Percentiles rank a stretch among this genome's conserved stretches.
Evolutionary conservation across 768 basidiomycete genomes (phyloP).

Genomic region (Agrocybe pediades): DNA sequence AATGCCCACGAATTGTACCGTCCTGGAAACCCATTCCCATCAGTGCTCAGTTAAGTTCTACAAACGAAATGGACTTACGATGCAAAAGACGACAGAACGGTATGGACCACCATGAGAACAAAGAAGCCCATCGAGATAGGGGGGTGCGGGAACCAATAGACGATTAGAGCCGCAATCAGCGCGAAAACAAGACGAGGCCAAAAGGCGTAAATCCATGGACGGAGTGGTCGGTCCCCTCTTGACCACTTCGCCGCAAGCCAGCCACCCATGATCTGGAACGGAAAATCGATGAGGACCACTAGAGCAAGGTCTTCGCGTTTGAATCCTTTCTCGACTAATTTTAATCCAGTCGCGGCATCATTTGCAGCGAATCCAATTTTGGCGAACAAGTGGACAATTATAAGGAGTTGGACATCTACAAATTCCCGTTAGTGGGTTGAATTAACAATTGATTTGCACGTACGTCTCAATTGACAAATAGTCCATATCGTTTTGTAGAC

Average conservation of each 20-base stretch:
- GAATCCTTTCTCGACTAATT: conserved; percentile 96
- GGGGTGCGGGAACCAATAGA: conserved; percentile 81
- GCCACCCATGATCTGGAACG: conserved; percentile 94
- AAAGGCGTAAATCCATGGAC: conserved; percentile 90
- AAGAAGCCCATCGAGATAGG: conserved; percentile 81
- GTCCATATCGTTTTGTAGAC: conserved; percentile 96
- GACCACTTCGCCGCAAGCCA: conserved; percentile 95
- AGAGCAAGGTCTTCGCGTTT: conserved; percentile 95
- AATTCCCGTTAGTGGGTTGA: too few species aligned
- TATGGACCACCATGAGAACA: conserved; percentile 74
- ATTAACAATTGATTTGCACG: too few species aligned
- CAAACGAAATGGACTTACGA: conserved; percentile 53
- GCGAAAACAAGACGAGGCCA: conserved; percentile 84
- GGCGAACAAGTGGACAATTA: conserved; percentile 84
- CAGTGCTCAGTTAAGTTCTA: background rate
- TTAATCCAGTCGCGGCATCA: conserved; percentile 88
- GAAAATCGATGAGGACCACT: conserved; percentile 94
- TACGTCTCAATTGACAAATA: conserved; percentile 90
- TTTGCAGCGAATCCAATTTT: conserved; percentile 96
- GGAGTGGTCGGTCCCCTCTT: conserved; percentile 72
- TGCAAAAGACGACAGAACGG: conserved; percentile 81
- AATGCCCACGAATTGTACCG: conserved; percentile 98
- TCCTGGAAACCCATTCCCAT: conserved; percentile 53
- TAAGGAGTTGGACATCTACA: conserved; percentile 87
- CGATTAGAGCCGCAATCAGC: conserved; percentile 70